Percentiles rank a stretch among this genome's conserved stretches.
These are phyloP conservation scores for Vitis rotundifolia DNA, from an alignment of 164 flowering plant species.

Conservation along the genomic window DNA sequence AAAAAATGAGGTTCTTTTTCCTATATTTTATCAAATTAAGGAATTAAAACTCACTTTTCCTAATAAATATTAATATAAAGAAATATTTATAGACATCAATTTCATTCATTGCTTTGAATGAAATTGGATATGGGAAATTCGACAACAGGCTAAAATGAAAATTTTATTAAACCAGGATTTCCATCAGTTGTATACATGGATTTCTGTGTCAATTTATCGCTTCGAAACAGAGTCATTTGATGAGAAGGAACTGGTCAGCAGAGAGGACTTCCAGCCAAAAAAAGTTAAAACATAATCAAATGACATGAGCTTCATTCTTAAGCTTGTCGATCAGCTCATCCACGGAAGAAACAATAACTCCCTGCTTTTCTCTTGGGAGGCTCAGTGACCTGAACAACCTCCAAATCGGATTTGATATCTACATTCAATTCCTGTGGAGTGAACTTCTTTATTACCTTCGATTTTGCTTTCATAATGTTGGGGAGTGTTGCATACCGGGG, in stretches of 20 bases:
- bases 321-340: constrained; percentile 89
- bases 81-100: too few relatives aligned
- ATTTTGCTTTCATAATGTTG: constrained; percentile 97
- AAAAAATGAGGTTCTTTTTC: too few relatives aligned
- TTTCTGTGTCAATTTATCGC: too few relatives aligned
- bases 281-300: constrained; percentile 24
- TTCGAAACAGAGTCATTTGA: not conserved
- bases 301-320: constrained; percentile 77
- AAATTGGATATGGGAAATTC: too few relatives aligned
- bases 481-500: constrained; percentile 97
- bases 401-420: constrained; percentile 69
- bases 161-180: too few relatives aligned
- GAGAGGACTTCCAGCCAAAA: not conserved
- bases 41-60: too few relatives aligned
- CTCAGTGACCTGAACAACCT: constrained; percentile 80
- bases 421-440: constrained; percentile 77
- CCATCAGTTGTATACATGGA: too few relatives aligned
- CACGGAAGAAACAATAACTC: constrained; percentile 78
- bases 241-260: not conserved
- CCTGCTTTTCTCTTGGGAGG: constrained; percentile 96
- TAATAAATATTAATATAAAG: too few relatives aligned
- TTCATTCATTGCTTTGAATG: too few relatives aligned
- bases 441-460: constrained; percentile 78
- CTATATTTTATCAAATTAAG: too few relatives aligned
- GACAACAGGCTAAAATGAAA: too few relatives aligned